phyloP scores from a whole-genome alignment of 164 flowering plant species.

The Berberis thunbergii region DNA sequence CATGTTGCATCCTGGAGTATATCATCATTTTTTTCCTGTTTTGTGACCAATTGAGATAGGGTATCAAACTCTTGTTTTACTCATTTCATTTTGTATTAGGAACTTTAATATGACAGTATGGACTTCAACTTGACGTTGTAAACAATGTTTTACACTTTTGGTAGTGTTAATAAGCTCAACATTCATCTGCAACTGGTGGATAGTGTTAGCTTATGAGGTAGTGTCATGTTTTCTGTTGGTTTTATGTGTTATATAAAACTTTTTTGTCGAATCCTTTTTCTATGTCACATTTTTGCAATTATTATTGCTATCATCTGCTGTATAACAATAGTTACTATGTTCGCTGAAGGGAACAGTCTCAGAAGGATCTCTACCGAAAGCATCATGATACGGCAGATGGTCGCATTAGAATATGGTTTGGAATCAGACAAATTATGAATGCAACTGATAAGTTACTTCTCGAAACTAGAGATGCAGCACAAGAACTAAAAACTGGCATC shows the following conservation, averaged over 20 bases:
- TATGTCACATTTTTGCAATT: too few relatives aligned
- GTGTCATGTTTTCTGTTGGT: neutral
- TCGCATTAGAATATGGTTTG: slow-evolving; percentile 80
- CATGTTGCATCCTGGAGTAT: too few relatives aligned
- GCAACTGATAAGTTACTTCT: slow-evolving; percentile 61
- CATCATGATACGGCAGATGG: slow-evolving; percentile 79
- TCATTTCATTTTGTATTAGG: too few relatives aligned
- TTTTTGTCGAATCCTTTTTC: neutral
- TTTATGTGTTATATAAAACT: neutral
- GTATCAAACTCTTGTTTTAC: too few relatives aligned
- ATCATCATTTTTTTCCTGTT: too few relatives aligned
- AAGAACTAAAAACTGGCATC: slow-evolving; percentile 72
- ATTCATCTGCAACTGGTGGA: too few relatives aligned
- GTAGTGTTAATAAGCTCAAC: too few relatives aligned
- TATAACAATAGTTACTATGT: slow-evolving; percentile 2
- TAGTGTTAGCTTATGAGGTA: neutral
- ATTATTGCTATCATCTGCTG: neutral
- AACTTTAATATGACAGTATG: too few relatives aligned
- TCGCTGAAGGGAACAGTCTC: slow-evolving; percentile 40
- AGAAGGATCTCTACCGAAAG: slow-evolving; percentile 60
- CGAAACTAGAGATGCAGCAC: slow-evolving; percentile 61
- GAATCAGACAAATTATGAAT: slow-evolving; percentile 87
- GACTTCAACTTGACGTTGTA: too few relatives aligned
- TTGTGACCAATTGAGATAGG: too few relatives aligned
- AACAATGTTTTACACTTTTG: too few relatives aligned